A percentile compares a stretch with the other conserved stretches of the same genome.
Conservation (phyloP, 2,329 filamentous ascomycete species). For the Colletotrichum phormii region DNA sequence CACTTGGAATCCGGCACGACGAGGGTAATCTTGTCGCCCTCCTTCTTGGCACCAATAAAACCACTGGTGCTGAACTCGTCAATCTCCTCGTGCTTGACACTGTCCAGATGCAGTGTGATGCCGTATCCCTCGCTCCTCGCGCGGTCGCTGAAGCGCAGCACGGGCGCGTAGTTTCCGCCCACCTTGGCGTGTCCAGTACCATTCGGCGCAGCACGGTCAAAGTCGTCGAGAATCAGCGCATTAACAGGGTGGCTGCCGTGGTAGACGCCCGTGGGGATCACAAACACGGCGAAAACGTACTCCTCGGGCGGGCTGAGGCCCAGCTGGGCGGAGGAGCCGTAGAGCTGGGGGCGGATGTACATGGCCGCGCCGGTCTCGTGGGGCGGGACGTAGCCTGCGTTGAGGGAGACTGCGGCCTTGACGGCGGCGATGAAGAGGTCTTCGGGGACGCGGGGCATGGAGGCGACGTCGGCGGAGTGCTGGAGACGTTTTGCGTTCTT, state of each 20-base stretch:
- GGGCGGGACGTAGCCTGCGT: conserved; percentile 91
- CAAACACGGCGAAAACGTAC: conserved; percentile 91
- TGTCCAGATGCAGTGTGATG: conserved; percentile 96
- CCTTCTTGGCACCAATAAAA: conserved; percentile 82
- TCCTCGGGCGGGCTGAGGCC: conserved; percentile 89
- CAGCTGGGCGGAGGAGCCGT: conserved; percentile 88
- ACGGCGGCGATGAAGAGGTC: conserved; percentile 81
- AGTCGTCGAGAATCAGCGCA: conserved; percentile 89
- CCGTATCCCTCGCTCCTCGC: conserved; percentile 84
- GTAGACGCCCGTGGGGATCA: conserved; percentile 93
- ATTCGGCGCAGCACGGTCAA: conserved; percentile 92
- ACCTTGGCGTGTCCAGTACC: conserved; percentile 94
- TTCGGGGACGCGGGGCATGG: conserved; percentile 83
- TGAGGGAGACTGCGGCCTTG: conserved; percentile 84
- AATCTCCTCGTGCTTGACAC: conserved; percentile 82
- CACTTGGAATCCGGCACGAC: conserved; percentile 89
- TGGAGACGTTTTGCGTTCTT: conserved; percentile 88
- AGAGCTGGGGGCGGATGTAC: conserved; percentile 91
- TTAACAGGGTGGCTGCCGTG: conserved; percentile 91
- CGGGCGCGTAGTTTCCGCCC: conserved; percentile 95
- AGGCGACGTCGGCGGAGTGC: conserved; percentile 85
- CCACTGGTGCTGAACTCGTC: conserved; percentile 97
- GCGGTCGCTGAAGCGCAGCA: conserved; percentile 86
- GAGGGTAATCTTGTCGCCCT: conserved; percentile 71
- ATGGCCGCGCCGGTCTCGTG: conserved; percentile 89